phyloP scores from a whole-genome alignment of 495 filamentous ascomycete species.

The Aspergillus haitiensis region DNA sequence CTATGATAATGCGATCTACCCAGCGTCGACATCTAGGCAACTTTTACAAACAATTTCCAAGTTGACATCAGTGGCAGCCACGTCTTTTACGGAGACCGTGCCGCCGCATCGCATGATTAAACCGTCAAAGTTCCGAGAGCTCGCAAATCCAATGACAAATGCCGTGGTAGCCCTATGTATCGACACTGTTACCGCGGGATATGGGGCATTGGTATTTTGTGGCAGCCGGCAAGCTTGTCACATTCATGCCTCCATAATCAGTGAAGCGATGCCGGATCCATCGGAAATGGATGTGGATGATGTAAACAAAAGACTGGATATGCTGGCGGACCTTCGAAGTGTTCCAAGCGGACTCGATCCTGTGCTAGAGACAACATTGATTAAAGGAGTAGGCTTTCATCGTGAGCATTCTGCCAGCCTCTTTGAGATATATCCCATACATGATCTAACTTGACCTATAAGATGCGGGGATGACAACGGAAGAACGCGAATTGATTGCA shows the following conservation, averaged over 20 bases:
- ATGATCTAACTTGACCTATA: constrained; percentile 7
- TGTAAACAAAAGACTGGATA: constrained; percentile 60
- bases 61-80: constrained; percentile 40
- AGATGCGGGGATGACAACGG: constrained; percentile 76
- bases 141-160: constrained; percentile 65
- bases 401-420: constrained; percentile 42
- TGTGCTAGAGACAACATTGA: constrained; percentile 62
- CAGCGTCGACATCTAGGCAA: constrained; percentile 58
- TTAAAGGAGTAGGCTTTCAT: constrained; percentile 73
- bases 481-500: constrained; percentile 76
- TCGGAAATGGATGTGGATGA: constrained; percentile 46
- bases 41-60: constrained; percentile 63
- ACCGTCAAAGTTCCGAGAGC: constrained; percentile 57
- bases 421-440: background rate
- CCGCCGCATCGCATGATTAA: constrained; percentile 52
- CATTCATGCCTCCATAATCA: constrained; percentile 61
- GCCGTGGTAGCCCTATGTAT: constrained; percentile 67
- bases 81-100: constrained; percentile 35
- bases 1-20: constrained; percentile 71
- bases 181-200: constrained; percentile 65
- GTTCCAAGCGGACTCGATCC: constrained; percentile 67
- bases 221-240: constrained; percentile 67
- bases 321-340: constrained; percentile 68
- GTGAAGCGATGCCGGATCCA: constrained; percentile 57
- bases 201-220: constrained; percentile 76